Base-by-base conservation (phyloP, 2,329 filamentous ascomycete genomes). In the Botrytis squamosa region DNA sequence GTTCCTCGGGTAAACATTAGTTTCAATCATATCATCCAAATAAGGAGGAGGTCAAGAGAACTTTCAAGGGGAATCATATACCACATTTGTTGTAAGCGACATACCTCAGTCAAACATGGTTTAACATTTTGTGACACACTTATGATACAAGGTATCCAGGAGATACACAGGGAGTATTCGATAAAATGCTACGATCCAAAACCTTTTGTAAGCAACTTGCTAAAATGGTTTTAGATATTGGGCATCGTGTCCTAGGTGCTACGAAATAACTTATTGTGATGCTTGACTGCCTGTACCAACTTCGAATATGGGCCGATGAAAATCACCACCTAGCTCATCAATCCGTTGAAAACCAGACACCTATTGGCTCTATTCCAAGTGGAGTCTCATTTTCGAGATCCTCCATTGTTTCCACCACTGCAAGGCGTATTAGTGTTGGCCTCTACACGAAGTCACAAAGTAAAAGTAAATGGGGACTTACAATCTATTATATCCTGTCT, bases 371-470 rank as follows among this genome's bases (percentile, higher is more conserved):
- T 36, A 81, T 71, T 22, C 76, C 77, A 42, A 79, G 42, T 20
- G 80, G 78, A 44, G 76, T 75, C 44, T 80, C 79, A 55, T 74
- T 72, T 60, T 81, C 80, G 4, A 72, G 72, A 38, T 80, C 78
- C 62, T 79, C 79, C 38, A 81, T 57, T 36, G 80, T 74, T 38
- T 80, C 78, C 36, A 74, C 67, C 46, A 81, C 71, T 72, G 36
- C 40, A 36, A 18, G 20, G 14, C 4, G 6, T 49, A 10, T 68
- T 38, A 68, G 49, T 6, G 25, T 33, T 42, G 29, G 36, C 14
- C 20, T 33, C 29, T n/a, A 66, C 1, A 14, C 5, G 36, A 18
- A 33, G 6, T 68, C 12, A 10, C 7, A 4, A 20, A 36, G 33
- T 14, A 68, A 57, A 36, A 38, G 22, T 3, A 65, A 36, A 25